Percentiles rank a stretch among this genome's conserved stretches.
Evolutionary conservation across 352 stramenopile species (phyloP).

Genomic region (Globisporangium irregulare): DNA sequence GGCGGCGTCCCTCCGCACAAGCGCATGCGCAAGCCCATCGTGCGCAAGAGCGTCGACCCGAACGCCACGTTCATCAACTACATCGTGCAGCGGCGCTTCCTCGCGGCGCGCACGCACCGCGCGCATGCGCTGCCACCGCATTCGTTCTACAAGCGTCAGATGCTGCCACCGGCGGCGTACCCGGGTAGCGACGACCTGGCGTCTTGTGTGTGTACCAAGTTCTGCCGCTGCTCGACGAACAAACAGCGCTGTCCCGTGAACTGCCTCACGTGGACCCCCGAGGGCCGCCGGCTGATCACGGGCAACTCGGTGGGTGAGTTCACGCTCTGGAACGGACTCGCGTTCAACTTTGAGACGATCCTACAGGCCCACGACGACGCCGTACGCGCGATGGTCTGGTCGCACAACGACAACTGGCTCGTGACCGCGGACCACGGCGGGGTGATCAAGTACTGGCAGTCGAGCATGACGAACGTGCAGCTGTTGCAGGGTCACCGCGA

Average conservation of each 20-base stretch:
- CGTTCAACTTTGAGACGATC: slow-evolving; percentile 98
- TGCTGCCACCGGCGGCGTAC: slow-evolving; percentile 71
- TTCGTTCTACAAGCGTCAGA: slow-evolving; percentile 84
- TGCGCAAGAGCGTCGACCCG: slow-evolving; percentile 84
- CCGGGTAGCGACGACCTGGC: slow-evolving; percentile 62
- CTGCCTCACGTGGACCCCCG: slow-evolving; percentile 94
- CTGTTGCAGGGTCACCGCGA: slow-evolving; percentile 83
- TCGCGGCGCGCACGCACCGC: slow-evolving; percentile 42
- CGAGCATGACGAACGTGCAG: slow-evolving; percentile 88
- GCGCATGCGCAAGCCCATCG: slow-evolving; percentile 84
- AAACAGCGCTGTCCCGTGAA: slow-evolving; percentile 92
- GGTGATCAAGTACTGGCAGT: slow-evolving; percentile 92
- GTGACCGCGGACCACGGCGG: slow-evolving; percentile 88
- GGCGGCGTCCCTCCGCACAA: slow-evolving; percentile 72
- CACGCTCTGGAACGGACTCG: slow-evolving; percentile 97
- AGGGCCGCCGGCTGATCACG: slow-evolving; percentile 93
- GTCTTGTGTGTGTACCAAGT: slow-evolving; percentile 84
- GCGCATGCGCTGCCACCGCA: slow-evolving; percentile 62
- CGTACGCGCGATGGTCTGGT: slow-evolving; percentile 90
- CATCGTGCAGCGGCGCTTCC: slow-evolving; percentile 73
- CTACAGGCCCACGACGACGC: slow-evolving; percentile 90
- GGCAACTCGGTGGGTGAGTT: slow-evolving; percentile 97
- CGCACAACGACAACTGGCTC: slow-evolving; percentile 89
- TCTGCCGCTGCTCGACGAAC: slow-evolving; percentile 88
- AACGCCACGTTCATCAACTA: slow-evolving; percentile 86